Conservation (phyloP, 2,329 filamentous ascomycete species). For the Ampelomyces quisqualis region DNA sequence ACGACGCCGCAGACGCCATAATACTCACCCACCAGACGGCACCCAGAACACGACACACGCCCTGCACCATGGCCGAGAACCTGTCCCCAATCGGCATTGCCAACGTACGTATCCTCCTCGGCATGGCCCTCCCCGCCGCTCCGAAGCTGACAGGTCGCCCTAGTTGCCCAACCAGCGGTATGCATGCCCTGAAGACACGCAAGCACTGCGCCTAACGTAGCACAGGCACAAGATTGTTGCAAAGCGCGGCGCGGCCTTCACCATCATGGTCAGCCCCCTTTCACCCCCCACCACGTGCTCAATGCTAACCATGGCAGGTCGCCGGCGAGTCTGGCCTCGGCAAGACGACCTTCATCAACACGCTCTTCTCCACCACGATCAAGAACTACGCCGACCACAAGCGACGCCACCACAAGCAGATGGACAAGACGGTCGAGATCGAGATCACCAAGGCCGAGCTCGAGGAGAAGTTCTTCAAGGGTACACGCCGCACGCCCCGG, state of each 20-base stretch:
- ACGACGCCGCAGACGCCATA: slow-evolving; percentile 22
- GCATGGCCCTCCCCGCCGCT: neutral
- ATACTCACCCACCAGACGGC: slow-evolving; percentile 19
- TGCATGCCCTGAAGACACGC: slow-evolving; percentile 24
- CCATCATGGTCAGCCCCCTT: slow-evolving; percentile 79
- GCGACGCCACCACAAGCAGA: slow-evolving; percentile 97
- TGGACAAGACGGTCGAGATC: slow-evolving; percentile 99
- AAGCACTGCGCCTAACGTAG: slow-evolving; percentile 35
- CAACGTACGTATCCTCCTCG: slow-evolving; percentile 57
- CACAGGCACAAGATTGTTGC: slow-evolving; percentile 69
- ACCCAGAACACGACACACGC: too few relatives aligned
- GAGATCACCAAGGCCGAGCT: slow-evolving; percentile 99
- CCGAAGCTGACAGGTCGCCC: slow-evolving; percentile 38
- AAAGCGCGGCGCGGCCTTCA: slow-evolving; percentile 93
- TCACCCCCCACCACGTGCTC: neutral
- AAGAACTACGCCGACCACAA: slow-evolving; percentile 99
- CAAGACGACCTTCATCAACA: slow-evolving; percentile 99
- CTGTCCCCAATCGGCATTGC: slow-evolving; percentile 71
- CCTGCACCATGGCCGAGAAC: slow-evolving; percentile 62
- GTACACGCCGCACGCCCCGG: slow-evolving; percentile 51
- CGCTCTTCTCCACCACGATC: slow-evolving; percentile 99
- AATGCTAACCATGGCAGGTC: slow-evolving; percentile 61
- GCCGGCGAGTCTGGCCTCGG: slow-evolving; percentile 97
- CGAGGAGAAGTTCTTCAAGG: slow-evolving; percentile 99
- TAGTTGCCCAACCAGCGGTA: slow-evolving; percentile 70